These are phyloP conservation scores for Scheffersomyces segobiensis DNA, from an alignment of 1,139 yeast genomes.

Conservation along the genomic window DNA sequence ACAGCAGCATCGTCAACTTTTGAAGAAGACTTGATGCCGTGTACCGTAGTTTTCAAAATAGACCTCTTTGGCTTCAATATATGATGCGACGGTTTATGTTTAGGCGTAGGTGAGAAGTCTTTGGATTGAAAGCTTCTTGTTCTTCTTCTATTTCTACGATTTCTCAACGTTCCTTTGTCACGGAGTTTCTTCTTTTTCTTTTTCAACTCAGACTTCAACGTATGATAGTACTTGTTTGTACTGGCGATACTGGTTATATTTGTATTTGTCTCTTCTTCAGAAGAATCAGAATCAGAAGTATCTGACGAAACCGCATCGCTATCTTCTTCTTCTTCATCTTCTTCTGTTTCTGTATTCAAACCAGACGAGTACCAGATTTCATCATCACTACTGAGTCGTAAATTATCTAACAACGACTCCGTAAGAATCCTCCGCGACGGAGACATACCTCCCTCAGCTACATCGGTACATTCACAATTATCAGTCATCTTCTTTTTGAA, in stretches of 20 bases:
- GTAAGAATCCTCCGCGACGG: conserved; percentile 10
- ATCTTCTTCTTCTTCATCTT: conserved; percentile 21
- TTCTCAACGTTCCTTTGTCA: background rate
- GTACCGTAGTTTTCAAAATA: conserved; percentile 29
- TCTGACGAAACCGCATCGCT: conserved; percentile 16
- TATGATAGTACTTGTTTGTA: conserved; percentile 27
- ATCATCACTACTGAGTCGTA: conserved; percentile 15
- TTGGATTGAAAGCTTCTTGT: conserved; percentile 5
- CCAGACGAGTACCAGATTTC: conserved; percentile 26
- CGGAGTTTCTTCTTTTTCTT: conserved; percentile 13
- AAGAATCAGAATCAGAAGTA: conserved; percentile 26
- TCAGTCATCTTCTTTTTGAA: conserved; percentile 11
- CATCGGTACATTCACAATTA: conserved; percentile 10
- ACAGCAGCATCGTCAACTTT: background rate
- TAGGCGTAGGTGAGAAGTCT: conserved; percentile 40
- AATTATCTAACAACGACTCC: conserved; percentile 10
- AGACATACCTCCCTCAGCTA: conserved; percentile 1
- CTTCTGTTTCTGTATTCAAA: conserved; percentile 23
- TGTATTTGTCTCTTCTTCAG: conserved; percentile 10
- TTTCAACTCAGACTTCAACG: conserved; percentile 18
- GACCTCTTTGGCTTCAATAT: conserved; percentile 43
- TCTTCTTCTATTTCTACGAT: conserved; percentile 5
- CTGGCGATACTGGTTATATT: conserved; percentile 12
- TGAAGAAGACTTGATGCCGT: background rate
- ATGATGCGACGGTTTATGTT: conserved; percentile 47